Conservation (phyloP, 2,329 filamentous ascomycete genomes). For the Claviceps sp. region DNA sequence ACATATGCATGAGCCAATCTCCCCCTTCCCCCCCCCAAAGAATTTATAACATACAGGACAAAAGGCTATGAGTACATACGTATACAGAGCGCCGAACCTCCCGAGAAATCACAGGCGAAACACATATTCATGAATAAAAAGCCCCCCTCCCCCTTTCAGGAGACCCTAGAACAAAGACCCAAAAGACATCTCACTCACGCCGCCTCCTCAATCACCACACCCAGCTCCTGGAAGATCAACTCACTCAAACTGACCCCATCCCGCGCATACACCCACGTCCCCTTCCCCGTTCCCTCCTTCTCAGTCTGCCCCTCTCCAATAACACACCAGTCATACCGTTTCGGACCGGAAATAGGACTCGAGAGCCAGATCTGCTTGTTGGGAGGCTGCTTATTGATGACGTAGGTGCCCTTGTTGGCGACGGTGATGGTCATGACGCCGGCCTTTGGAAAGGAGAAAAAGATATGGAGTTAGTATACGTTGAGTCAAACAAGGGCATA, state of each 20-base stretch:
- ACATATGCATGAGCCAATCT: neutral
- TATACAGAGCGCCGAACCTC: too few species aligned
- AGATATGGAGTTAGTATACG: too few species aligned
- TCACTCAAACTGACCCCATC: slow-evolving; percentile 66
- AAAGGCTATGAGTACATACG: too few species aligned
- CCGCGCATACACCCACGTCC: slow-evolving; percentile 78
- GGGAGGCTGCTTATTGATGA: slow-evolving; percentile 96
- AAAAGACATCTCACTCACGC: neutral
- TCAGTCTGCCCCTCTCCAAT: slow-evolving; percentile 53
- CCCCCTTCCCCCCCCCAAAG: neutral
- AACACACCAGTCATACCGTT: slow-evolving; percentile 84
- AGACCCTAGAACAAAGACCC: neutral
- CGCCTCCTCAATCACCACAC: slow-evolving; percentile 40
- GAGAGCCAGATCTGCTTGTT: slow-evolving; percentile 98
- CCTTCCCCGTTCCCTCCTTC: slow-evolving; percentile 61
- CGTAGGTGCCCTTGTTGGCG: slow-evolving; percentile 62
- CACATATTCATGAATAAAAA: neutral
- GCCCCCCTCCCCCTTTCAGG: neutral
- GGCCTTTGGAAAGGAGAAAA: slow-evolving; percentile 37
- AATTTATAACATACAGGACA: too few species aligned
- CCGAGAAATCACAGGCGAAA: too few species aligned
- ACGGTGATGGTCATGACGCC: slow-evolving; percentile 72
- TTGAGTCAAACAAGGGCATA: too few species aligned
- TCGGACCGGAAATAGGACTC: slow-evolving; percentile 80
- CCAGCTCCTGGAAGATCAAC: slow-evolving; percentile 63